These are phyloP conservation scores for Hysterium pulicare DNA, from an alignment of 2,329 filamentous ascomycete genomes.

Conservation along the genomic window DNA sequence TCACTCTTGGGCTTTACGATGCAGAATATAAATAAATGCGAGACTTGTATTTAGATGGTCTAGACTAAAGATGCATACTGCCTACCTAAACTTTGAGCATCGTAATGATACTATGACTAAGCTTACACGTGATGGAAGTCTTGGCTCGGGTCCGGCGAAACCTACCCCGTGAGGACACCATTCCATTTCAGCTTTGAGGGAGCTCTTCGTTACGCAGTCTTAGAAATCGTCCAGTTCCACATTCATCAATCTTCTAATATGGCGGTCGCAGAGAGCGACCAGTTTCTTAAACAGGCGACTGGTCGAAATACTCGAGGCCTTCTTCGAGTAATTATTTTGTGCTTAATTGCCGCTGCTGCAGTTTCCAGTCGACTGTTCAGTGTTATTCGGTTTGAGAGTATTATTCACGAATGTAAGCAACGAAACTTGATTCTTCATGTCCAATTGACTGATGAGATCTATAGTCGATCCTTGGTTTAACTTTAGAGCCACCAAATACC, in stretches of 20 bases:
- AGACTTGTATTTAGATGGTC: too few relatives aligned
- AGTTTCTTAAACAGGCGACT: conserved; percentile 72
- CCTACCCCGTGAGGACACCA: too few relatives aligned
- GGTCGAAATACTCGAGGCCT: conserved; percentile 79
- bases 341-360: conserved; percentile 85
- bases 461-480: conserved; percentile 99
- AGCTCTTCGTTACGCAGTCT: conserved; percentile 35
- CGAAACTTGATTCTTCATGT: not conserved
- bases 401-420: conserved; percentile 96
- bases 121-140: too few relatives aligned
- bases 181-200: conserved; percentile 28
- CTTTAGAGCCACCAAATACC: conserved; percentile 96
- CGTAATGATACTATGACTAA: too few relatives aligned
- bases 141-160: too few relatives aligned
- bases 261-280: conserved; percentile 38
- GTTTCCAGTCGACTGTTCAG: conserved; percentile 94
- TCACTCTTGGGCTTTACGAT: too few relatives aligned
- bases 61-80: too few relatives aligned
- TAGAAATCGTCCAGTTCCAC: conserved; percentile 19
- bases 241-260: conserved; percentile 27
- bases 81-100: too few relatives aligned
- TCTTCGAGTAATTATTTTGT: conserved; percentile 84
- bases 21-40: too few relatives aligned
- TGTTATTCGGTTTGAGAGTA: conserved; percentile 98
- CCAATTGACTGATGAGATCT: conserved; percentile 25